Base-by-base conservation (phyloP, 306 rosid species). In the Bauhinia variegata region DNA sequence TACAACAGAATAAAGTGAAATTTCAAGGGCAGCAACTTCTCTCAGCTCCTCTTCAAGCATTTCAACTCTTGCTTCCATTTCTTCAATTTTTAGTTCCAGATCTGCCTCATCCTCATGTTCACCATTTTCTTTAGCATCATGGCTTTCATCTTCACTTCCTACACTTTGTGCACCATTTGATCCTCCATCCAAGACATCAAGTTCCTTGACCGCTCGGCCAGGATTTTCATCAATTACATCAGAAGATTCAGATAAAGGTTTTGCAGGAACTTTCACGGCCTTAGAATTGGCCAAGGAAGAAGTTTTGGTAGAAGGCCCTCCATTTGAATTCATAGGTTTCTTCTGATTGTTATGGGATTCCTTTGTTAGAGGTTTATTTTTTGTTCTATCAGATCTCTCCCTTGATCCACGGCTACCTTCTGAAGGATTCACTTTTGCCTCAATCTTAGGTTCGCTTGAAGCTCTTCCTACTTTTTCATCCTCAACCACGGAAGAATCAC, bases 11-110 rank as follows among this genome's bases (percentile, higher is more conserved):
- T 95, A 95, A 18, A 95, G 85, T 53, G 99, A 86, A 55, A 95
- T 84, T 79, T 95, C 99, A 74, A 95, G 92, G 68, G 95, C 85
- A n/a, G 99, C 99, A 83, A 95, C 96, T 85, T 90, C 97, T 77
- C 99, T 88, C 54, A 95, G 82, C 75, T 95, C 99, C 70, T 85
- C 99, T 80, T 95, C 95, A 10, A 95, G 97, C 75, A 82, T 90
- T 70, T 86, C 95, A 66, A 95, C 83, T 77, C 78, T 73, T 17
- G 30, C 65, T 80, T 88, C 89, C 99, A 93, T 90, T 86, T 85
- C 91, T 67, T 78, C 87, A 65, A 83, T 42, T 78, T 80, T 91
- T 61, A 36, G 76, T 74, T 80, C 80, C 75, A 60, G 42, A 48
- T 57, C 79, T 50, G 73, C 67, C 49, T 42, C 78, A 5, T 77